Conservation (phyloP, 1,139 yeast species). For the Taiozyma sp. region DNA sequence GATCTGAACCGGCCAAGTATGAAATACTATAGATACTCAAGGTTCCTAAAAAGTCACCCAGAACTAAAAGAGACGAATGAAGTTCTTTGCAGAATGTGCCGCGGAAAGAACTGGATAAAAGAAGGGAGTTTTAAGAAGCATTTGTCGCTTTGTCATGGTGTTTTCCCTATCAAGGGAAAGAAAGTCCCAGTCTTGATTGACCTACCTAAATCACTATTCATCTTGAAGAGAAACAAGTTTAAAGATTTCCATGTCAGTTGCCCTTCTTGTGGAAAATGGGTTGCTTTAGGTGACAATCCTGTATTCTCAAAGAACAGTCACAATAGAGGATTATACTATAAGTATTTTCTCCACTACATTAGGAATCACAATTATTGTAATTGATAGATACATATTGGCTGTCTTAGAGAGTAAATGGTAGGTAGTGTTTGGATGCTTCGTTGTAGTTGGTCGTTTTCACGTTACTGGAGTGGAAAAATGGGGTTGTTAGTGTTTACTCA, state of each 20-base stretch:
- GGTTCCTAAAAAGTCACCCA: slow-evolving; percentile 1
- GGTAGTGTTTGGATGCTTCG: not conserved
- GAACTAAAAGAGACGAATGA: slow-evolving; percentile 6
- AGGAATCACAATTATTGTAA: slow-evolving; percentile 9
- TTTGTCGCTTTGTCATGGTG: slow-evolving; percentile 25
- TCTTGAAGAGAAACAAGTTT: slow-evolving; percentile 6
- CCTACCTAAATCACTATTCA: slow-evolving; percentile 16
- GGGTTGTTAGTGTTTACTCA: slow-evolving; percentile 1
- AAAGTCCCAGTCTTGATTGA: slow-evolving; percentile 14
- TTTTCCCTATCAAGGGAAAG: slow-evolving; percentile 9
- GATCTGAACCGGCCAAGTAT: not conserved
- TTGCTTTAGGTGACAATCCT: slow-evolving; percentile 15
- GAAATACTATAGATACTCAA: slow-evolving; percentile 8
- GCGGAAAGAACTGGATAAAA: slow-evolving; percentile 22
- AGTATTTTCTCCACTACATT: slow-evolving; percentile 19
- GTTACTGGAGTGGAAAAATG: not conserved
- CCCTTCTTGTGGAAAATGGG: slow-evolving; percentile 18
- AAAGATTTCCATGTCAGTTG: slow-evolving; percentile 16
- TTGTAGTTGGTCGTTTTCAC: not conserved
- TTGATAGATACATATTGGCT: not conserved
- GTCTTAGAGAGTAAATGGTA: not conserved
- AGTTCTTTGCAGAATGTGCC: slow-evolving; percentile 25
- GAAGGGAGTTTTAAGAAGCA: slow-evolving; percentile 15
- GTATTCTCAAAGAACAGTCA: not conserved
- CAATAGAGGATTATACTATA: slow-evolving; percentile 19